Evolutionary conservation across 2,329 filamentous ascomycete genomes (phyloP).

Genomic region (Botrytis tulipae): DNA sequence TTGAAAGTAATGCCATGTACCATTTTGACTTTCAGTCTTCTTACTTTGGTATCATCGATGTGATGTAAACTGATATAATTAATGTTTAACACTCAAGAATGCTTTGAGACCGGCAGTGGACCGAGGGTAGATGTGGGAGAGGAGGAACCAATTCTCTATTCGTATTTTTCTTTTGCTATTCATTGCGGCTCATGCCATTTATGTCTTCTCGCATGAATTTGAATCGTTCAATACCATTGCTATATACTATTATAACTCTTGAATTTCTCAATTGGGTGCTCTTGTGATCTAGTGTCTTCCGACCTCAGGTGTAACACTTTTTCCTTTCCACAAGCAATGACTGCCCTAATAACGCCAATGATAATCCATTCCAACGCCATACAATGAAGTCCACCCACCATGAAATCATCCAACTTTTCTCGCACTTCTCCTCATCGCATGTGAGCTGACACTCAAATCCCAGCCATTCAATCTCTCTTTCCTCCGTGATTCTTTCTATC

Average conservation of each 20-base stretch:
- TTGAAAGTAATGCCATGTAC: constrained; percentile 12
- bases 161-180: background rate
- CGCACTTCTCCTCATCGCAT: background rate
- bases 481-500: constrained; percentile 35
- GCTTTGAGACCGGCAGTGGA: background rate
- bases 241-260: constrained; percentile 8
- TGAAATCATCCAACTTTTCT: constrained; percentile 12
- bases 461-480: constrained; percentile 10
- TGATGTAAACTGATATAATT: background rate
- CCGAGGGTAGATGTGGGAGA: background rate
- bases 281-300: background rate
- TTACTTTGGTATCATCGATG: background rate
- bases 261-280: background rate
- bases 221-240: background rate
- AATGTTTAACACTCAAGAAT: background rate
- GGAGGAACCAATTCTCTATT: background rate
- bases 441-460: background rate
- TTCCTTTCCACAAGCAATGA: constrained; percentile 6
- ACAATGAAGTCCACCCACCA: constrained; percentile 12
- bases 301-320: constrained; percentile 14
- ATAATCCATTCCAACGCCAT: constrained; percentile 24
- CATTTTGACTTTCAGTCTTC: constrained; percentile 3
- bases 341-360: constrained; percentile 16
- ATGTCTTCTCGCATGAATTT: background rate
- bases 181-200: background rate